Evolutionary conservation across 495 filamentous ascomycete species (phyloP).

Genomic region (Tuber magnatum): DNA sequence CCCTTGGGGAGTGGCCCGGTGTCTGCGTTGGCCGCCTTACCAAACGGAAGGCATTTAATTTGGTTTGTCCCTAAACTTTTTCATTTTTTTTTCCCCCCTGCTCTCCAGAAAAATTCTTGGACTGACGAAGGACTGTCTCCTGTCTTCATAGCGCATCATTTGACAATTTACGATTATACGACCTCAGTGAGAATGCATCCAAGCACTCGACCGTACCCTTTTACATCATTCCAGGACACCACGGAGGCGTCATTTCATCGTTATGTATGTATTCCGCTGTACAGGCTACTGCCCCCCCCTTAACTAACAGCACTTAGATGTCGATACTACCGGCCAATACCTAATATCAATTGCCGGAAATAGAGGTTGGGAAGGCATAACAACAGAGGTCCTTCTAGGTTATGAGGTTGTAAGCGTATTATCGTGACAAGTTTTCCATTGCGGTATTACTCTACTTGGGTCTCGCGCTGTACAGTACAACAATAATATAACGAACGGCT

Average conservation of each 20-base stretch:
- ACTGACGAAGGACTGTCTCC: neutral
- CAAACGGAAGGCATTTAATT: constrained; percentile 84
- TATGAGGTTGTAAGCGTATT: constrained; percentile 72
- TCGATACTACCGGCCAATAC: constrained; percentile 81
- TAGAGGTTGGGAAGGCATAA: constrained; percentile 88
- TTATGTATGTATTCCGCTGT: constrained; percentile 25
- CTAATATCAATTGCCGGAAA: constrained; percentile 89
- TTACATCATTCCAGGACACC: constrained; percentile 87
- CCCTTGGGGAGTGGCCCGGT: constrained; percentile 84
- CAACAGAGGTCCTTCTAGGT: constrained; percentile 83
- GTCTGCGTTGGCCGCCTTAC: constrained; percentile 78
- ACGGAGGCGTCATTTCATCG: constrained; percentile 77
- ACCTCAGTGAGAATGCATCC: constrained; percentile 60
- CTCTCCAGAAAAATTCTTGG: constrained; percentile 1
- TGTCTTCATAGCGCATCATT: constrained; percentile 61
- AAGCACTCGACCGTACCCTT: constrained; percentile 76
- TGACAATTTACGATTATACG: constrained; percentile 89
- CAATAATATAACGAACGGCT: neutral
- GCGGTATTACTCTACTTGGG: neutral
- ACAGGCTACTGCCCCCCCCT: too few species aligned
- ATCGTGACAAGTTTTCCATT: neutral
- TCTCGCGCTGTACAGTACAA: neutral
- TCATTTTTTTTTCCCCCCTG: neutral
- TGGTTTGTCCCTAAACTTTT: constrained; percentile 52
- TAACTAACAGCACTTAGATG: constrained; percentile 52